Conservation (phyloP, 148 eudicot species). For the Arbutus unedo region DNA sequence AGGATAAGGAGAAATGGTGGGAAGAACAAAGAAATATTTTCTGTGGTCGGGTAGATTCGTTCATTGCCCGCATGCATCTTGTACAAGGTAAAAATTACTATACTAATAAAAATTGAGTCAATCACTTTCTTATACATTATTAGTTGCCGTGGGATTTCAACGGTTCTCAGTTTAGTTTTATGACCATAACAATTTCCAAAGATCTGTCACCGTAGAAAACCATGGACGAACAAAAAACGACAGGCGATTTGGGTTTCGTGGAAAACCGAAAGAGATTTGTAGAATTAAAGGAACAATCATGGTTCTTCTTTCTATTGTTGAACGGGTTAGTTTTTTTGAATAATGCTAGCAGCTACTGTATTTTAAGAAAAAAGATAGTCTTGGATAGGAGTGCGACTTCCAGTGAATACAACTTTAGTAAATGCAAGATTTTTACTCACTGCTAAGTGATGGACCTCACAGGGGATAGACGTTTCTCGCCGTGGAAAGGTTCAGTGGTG, state of each 20-base stretch:
- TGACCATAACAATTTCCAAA: neutral
- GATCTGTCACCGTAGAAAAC: neutral
- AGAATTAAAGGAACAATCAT: neutral
- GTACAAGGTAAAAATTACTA: slow-evolving; percentile 66
- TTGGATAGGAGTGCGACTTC: slow-evolving; percentile 2
- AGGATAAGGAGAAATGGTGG: slow-evolving; percentile 92
- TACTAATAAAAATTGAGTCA: neutral
- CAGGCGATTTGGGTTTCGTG: neutral
- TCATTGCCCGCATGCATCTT: slow-evolving; percentile 93
- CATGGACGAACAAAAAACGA: neutral
- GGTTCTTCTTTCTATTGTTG: neutral
- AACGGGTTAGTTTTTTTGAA: neutral
- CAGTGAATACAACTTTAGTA: neutral
- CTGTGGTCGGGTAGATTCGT: slow-evolving; percentile 78
- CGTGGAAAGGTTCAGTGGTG: slow-evolving; percentile 95
- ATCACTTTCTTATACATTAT: neutral
- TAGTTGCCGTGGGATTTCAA: neutral
- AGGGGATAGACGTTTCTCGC: slow-evolving; percentile 94
- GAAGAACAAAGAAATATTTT: slow-evolving; percentile 72
- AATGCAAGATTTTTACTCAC: neutral
- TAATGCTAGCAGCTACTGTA: neutral
- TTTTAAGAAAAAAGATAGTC: neutral
- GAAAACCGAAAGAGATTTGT: neutral
- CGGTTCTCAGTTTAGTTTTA: neutral
- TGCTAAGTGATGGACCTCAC: slow-evolving; percentile 16